Conservation (phyloP, 1,284 basidiomycete genomes). For the Ceratobasidium papillatum region DNA sequence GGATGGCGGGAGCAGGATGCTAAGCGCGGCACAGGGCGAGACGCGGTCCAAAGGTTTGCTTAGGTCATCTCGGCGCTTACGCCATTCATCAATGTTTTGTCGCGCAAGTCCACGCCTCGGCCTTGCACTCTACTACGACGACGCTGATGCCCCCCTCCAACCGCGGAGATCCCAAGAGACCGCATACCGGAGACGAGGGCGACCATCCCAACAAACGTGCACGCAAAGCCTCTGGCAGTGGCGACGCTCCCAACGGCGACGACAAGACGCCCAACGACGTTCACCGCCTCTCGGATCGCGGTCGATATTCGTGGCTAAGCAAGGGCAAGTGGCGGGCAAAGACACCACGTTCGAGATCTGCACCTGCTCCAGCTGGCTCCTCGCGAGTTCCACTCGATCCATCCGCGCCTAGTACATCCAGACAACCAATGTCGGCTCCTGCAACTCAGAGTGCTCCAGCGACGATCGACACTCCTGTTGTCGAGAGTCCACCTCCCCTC, state of each 20-base stretch:
- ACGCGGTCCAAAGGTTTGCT: conserved; percentile 20
- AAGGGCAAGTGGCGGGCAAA: conserved; percentile 35
- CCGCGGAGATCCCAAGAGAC: conserved; percentile 16
- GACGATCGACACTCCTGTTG: background rate
- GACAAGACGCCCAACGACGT: background rate
- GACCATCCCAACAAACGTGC: conserved; percentile 15
- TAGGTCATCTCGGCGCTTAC: conserved; percentile 13
- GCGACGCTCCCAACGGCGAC: conserved; percentile 6
- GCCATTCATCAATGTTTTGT: background rate
- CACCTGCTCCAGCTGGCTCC: background rate
- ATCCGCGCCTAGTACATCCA: background rate
- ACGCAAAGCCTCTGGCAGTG: background rate
- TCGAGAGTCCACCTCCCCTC: background rate
- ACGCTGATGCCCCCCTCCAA: conserved; percentile 18
- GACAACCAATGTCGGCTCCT: background rate
- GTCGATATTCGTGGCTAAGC: conserved; percentile 16
- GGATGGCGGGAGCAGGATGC: conserved; percentile 7
- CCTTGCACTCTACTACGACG: background rate
- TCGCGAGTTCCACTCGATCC: background rate
- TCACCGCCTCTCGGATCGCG: background rate
- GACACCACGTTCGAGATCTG: background rate
- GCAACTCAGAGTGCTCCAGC: background rate
- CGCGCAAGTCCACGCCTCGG: background rate
- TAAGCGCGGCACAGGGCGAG: conserved; percentile 35
- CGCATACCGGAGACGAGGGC: conserved; percentile 13